Conservation (phyloP, 176 grass and related monocot species). For the Paspalum notatum region DNA sequence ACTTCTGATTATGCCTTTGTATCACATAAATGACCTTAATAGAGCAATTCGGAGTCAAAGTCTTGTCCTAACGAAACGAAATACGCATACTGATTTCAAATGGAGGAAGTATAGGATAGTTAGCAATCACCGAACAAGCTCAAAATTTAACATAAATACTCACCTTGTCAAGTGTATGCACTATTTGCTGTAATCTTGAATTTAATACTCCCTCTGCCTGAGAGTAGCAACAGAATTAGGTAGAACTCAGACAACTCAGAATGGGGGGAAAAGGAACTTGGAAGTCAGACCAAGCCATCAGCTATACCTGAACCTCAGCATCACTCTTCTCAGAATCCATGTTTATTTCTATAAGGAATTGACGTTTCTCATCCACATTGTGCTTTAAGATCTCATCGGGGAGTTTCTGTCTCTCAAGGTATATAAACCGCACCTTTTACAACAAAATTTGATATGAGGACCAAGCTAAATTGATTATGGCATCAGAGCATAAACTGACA, state of each 20-base stretch:
- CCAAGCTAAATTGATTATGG: slow-evolving; percentile 11
- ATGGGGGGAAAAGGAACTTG: background rate
- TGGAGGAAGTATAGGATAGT: background rate
- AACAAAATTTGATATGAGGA: slow-evolving; percentile 34
- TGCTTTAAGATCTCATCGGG: slow-evolving; percentile 85
- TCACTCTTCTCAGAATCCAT: slow-evolving; percentile 86
- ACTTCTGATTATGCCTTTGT: no score
- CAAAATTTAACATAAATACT: slow-evolving; percentile 29
- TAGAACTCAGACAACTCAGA: slow-evolving; percentile 27
- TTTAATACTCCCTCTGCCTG: slow-evolving; percentile 97
- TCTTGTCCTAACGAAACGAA: no score
- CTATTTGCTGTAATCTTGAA: slow-evolving; percentile 91
- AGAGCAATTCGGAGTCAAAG: no score
- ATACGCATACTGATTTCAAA: no score
- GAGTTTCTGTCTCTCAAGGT: slow-evolving; percentile 90
- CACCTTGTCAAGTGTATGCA: slow-evolving; percentile 97
- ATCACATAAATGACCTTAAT: no score
- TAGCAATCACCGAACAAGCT: slow-evolving; percentile 27
- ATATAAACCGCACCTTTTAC: slow-evolving; percentile 93
- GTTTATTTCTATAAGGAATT: slow-evolving; percentile 90
- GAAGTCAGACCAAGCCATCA: slow-evolving; percentile 26
- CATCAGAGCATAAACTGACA: slow-evolving; percentile 43
- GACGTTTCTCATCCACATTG: slow-evolving; percentile 90
- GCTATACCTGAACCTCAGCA: slow-evolving; percentile 82
- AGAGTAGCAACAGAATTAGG: slow-evolving; percentile 30